Evolutionary conservation across 192 early-diverging fungal species (phyloP).

Genomic region (Lobosporangium transversale): DNA sequence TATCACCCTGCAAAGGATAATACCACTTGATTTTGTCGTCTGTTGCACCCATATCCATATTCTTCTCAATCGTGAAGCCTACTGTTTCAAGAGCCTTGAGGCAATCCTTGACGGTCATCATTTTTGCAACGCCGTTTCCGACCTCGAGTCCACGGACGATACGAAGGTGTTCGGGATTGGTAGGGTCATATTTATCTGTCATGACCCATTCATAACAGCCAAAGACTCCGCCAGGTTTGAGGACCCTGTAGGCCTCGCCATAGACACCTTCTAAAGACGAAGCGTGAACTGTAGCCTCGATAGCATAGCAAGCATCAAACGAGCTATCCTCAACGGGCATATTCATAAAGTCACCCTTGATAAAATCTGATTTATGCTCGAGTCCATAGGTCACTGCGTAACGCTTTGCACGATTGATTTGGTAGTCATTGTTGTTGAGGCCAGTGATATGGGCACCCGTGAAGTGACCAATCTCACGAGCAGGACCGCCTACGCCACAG

Average conservation of each 20-base stretch:
- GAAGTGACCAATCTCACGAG: conserved; percentile 90
- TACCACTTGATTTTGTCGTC: conserved; percentile 87
- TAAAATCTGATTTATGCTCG: conserved; percentile 56
- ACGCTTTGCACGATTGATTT: conserved; percentile 80
- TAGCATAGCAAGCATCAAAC: conserved; percentile 93
- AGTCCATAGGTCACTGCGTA: conserved; percentile 79
- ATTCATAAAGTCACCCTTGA: conserved; percentile 85
- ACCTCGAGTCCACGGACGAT: conserved; percentile 88
- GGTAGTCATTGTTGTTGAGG: conserved; percentile 95
- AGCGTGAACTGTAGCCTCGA: conserved; percentile 95
- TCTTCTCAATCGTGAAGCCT: conserved; percentile 85
- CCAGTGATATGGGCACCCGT: conserved; percentile 89
- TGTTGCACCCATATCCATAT: conserved; percentile 69
- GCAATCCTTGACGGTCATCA: conserved; percentile 78
- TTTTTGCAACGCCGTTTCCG: conserved; percentile 91
- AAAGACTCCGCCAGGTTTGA: conserved; percentile 94
- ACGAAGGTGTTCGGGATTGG: conserved; percentile 73
- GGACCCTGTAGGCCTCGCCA: conserved; percentile 86
- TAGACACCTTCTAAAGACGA: conserved; percentile 88
- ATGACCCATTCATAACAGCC: conserved; percentile 96
- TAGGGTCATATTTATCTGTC: conserved; percentile 87
- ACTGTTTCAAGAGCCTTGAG: conserved; percentile 83
- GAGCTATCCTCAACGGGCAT: conserved; percentile 86
- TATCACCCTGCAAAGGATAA: conserved; percentile 75
- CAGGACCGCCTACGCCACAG: conserved; percentile 95